Evolutionary conservation across 1,284 basidiomycete species (phyloP).

Genomic region (Agroathelia rolfsii): DNA sequence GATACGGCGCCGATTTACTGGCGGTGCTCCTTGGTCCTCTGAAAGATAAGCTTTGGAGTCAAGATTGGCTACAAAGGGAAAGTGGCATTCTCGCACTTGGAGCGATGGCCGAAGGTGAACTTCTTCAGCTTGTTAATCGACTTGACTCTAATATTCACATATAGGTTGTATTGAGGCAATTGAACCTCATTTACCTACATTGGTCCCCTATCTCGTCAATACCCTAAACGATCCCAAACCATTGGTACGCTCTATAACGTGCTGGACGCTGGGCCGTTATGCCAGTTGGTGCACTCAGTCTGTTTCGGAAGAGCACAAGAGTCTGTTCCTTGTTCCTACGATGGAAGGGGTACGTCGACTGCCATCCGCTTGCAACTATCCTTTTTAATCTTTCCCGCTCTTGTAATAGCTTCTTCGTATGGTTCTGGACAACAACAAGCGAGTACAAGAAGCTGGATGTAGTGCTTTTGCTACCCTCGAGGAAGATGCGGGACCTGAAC

Average conservation of each 20-base stretch:
- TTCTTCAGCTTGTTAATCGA: slow-evolving; percentile 3
- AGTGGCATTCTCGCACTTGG: slow-evolving; percentile 94
- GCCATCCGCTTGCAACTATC: slow-evolving; percentile 3
- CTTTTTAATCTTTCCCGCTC: slow-evolving; percentile 8
- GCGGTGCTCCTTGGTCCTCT: slow-evolving; percentile 84
- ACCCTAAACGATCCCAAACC: slow-evolving; percentile 93
- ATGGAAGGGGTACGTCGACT: slow-evolving; percentile 85
- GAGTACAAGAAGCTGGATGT: slow-evolving; percentile 98
- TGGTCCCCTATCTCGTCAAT: slow-evolving; percentile 89
- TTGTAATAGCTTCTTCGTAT: slow-evolving; percentile 74
- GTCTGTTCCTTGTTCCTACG: slow-evolving; percentile 87
- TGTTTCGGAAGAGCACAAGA: slow-evolving; percentile 77
- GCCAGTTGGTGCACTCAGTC: slow-evolving; percentile 91
- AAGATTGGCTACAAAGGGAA: slow-evolving; percentile 92
- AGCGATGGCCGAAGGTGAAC: slow-evolving; percentile 92
- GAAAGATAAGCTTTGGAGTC: slow-evolving; percentile 89
- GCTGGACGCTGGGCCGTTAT: slow-evolving; percentile 99
- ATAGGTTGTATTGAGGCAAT: slow-evolving; percentile 93
- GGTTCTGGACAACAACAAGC: slow-evolving; percentile 99
- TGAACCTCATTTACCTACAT: slow-evolving; percentile 85
- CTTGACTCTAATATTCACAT: slow-evolving; percentile 10
- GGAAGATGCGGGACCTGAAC: slow-evolving; percentile 88
- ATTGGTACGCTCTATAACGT: slow-evolving; percentile 95
- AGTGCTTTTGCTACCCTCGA: slow-evolving; percentile 98
- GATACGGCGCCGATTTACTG: slow-evolving; percentile 81